phyloP scores from a whole-genome alignment of 129 eudicot genomes.

The Oenanthe sinensis region DNA sequence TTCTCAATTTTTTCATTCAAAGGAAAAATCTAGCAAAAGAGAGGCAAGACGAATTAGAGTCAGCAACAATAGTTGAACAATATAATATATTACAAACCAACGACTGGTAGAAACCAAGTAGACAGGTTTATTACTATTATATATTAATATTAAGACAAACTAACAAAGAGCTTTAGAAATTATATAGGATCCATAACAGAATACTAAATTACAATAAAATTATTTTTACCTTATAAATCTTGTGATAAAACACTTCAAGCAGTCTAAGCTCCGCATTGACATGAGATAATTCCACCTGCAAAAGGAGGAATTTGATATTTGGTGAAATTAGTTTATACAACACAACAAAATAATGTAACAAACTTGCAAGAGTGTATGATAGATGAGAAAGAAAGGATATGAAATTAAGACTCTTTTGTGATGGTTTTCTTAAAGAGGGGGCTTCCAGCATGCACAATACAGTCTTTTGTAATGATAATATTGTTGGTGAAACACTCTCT shows the following conservation, averaged over 20 bases:
- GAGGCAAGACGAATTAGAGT: constrained; percentile 3
- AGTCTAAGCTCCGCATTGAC: constrained; percentile 85
- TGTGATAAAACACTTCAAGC: constrained; percentile 98
- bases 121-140: background rate
- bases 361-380: background rate
- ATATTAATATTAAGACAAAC: background rate
- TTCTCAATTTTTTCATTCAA: constrained; percentile 70
- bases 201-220: background rate
- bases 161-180: background rate
- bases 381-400: no score
- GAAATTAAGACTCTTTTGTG: no score
- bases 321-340: background rate
- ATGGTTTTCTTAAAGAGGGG: no score
- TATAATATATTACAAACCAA: background rate
- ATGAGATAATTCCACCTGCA: constrained; percentile 80
- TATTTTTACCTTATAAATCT: constrained; percentile 74
- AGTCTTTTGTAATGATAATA: no score
- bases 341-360: background rate
- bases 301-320: background rate
- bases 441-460: no score
- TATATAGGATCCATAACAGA: background rate
- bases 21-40: constrained; percentile 67
- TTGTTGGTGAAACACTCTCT: no score
- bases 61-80: background rate
- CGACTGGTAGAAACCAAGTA: background rate